Evolutionary conservation across 306 rosid species (phyloP).

Genomic region (Lablab purpureus): DNA sequence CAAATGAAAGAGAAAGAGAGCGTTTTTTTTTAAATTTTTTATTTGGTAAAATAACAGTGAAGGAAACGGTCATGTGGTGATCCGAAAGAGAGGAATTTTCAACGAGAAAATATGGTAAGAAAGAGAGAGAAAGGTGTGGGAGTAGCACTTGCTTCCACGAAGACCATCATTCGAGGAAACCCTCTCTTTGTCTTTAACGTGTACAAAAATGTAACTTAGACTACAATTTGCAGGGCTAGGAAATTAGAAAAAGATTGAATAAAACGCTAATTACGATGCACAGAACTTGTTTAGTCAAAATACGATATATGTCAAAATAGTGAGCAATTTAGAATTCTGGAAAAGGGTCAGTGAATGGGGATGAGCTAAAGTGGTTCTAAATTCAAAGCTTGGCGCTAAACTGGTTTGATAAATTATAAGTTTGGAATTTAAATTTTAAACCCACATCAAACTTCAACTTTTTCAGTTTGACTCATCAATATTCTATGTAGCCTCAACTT

Average conservation of each 20-base stretch:
- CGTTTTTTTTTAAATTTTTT: not conserved
- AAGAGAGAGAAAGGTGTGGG: conserved; percentile 22
- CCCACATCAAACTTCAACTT: not conserved
- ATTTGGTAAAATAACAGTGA: conserved; percentile 46
- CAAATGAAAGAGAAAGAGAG: conserved; percentile 8
- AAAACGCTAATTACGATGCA: not conserved
- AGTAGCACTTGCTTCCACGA: conserved; percentile 56
- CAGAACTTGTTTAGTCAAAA: not conserved
- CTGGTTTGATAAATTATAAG: not conserved
- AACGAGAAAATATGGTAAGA: conserved; percentile 34
- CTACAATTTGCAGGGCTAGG: not conserved
- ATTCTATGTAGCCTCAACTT: not conserved
- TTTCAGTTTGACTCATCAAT: not conserved
- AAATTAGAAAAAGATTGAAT: not conserved
- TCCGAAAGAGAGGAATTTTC: conserved; percentile 55
- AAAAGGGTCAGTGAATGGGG: not conserved
- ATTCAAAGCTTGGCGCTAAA: not conserved
- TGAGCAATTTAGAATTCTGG: not conserved
- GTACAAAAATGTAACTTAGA: not conserved
- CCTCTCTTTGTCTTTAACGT: conserved; percentile 45
- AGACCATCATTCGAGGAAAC: conserved; percentile 61
- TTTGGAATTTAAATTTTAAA: not conserved
- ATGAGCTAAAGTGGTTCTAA: not conserved
- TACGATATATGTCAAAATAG: not conserved
- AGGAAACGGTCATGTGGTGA: conserved; percentile 83